Conservation (phyloP, 108 stramenopile species). For the Bacterosira constricta region DNA sequence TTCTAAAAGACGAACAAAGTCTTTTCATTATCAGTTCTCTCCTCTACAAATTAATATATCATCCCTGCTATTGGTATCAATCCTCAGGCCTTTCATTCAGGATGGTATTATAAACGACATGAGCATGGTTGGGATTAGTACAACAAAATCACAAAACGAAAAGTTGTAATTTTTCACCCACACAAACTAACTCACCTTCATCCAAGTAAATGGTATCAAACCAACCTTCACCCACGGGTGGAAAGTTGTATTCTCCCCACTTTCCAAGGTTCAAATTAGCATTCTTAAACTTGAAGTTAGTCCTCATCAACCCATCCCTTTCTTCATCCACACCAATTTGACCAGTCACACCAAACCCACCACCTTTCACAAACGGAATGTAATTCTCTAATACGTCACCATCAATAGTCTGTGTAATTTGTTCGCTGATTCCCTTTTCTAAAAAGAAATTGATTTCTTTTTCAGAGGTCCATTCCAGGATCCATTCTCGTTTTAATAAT, state of each 20-base stretch:
- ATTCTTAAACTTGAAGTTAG: slow-evolving; percentile 52
- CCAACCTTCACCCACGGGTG: slow-evolving; percentile 70
- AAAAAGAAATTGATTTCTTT: slow-evolving; percentile 72
- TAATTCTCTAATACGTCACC: slow-evolving; percentile 44
- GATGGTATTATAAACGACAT: neutral
- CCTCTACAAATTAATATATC: slow-evolving; percentile 62
- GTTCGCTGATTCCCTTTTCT: slow-evolving; percentile 39
- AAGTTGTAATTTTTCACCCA: neutral
- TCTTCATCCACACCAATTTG: slow-evolving; percentile 12
- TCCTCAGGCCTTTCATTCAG: slow-evolving; percentile 30
- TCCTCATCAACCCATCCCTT: slow-evolving; percentile 11
- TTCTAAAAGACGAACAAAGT: too few species aligned
- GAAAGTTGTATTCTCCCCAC: slow-evolving; percentile 51
- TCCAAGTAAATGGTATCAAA: slow-evolving; percentile 73
- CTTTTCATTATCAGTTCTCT: neutral
- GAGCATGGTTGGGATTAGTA: neutral
- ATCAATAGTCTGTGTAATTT: slow-evolving; percentile 51
- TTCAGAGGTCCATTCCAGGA: slow-evolving; percentile 60
- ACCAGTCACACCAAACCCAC: slow-evolving; percentile 57
- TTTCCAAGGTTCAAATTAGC: slow-evolving; percentile 59
- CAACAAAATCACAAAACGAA: neutral
- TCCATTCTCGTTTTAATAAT: slow-evolving; percentile 51
- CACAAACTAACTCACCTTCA: slow-evolving; percentile 21
- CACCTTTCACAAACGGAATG: slow-evolving; percentile 57
- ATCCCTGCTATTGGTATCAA: slow-evolving; percentile 65